These are phyloP conservation scores for Juglanconis oblonga DNA, from an alignment of 2,329 filamentous ascomycete species.

Conservation along the genomic window DNA sequence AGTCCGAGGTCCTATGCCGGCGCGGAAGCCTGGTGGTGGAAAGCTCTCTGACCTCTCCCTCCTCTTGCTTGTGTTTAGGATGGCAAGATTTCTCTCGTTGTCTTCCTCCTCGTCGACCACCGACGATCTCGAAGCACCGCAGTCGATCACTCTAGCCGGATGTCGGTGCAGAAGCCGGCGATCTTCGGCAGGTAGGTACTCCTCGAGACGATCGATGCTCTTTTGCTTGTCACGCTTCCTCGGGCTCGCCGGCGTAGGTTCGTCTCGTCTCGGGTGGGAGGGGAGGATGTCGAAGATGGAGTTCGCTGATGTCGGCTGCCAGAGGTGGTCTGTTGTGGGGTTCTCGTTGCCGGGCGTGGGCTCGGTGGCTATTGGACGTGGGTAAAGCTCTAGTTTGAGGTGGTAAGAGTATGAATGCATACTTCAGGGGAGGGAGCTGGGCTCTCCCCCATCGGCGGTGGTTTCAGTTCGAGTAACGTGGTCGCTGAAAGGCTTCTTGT, in stretches of 20 bases:
- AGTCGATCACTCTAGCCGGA: constrained; percentile 43
- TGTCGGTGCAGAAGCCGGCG: constrained; percentile 12
- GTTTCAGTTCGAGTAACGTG: not conserved
- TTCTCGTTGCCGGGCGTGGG: constrained; percentile 12
- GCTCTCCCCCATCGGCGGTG: not conserved
- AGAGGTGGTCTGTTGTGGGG: constrained; percentile 33
- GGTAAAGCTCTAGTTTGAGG: constrained; percentile 64
- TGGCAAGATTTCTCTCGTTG: constrained; percentile 32
- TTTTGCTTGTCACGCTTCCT: constrained; percentile 15
- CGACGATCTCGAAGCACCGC: constrained; percentile 39
- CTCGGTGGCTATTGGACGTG: constrained; percentile 32
- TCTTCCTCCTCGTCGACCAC: constrained; percentile 21
- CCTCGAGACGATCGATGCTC: constrained; percentile 15
- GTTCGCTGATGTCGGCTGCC: constrained; percentile 47
- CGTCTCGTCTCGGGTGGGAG: constrained; percentile 38
- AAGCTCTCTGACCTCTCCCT: constrained; percentile 38
- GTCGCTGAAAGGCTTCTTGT: too few relatives aligned
- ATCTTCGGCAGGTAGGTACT: constrained; percentile 18
- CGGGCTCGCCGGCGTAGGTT: not conserved
- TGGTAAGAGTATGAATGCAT: constrained; percentile 66
- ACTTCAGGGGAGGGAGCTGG: constrained; percentile 18
- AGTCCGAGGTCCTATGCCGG: constrained; percentile 44
- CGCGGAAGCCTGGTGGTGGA: constrained; percentile 40
- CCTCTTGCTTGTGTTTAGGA: constrained; percentile 39
- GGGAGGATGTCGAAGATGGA: constrained; percentile 57